Conservation (phyloP, 495 filamentous ascomycete genomes). For the Aspergillus biplanus region DNA sequence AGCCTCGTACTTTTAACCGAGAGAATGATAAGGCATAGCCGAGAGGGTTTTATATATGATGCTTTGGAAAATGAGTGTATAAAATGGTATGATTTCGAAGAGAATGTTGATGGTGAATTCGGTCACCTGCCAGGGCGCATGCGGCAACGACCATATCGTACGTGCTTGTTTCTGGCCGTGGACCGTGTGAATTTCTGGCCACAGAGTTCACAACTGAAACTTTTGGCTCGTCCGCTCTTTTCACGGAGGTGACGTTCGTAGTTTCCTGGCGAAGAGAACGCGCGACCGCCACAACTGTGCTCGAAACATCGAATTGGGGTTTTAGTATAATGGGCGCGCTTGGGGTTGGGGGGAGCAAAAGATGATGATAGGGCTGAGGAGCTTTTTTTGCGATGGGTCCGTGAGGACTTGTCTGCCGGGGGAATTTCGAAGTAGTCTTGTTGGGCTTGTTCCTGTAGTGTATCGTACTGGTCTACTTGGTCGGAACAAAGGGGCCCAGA, state of each 20-base stretch:
- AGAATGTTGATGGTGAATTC: background rate
- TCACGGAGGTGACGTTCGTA: slow-evolving; percentile 22
- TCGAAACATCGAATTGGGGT: slow-evolving; percentile 17
- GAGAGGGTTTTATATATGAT: background rate
- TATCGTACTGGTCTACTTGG: background rate
- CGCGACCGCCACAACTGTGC: slow-evolving; percentile 21
- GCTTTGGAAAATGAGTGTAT: background rate
- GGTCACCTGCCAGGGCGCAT: background rate
- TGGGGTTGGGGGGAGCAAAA: background rate
- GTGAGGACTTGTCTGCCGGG: slow-evolving; percentile 6
- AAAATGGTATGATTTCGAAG: background rate
- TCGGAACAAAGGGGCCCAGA: background rate
- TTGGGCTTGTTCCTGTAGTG: background rate
- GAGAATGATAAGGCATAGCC: background rate
- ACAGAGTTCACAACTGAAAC: slow-evolving; percentile 17
- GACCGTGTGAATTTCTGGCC: slow-evolving; percentile 20
- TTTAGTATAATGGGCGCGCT: slow-evolving; percentile 5
- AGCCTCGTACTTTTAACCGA: background rate
- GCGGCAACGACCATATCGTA: slow-evolving; percentile 16
- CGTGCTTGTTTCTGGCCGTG: slow-evolving; percentile 19
- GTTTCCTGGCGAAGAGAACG: slow-evolving; percentile 20
- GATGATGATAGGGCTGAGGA: background rate
- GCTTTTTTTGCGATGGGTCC: background rate
- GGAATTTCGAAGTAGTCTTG: background rate
- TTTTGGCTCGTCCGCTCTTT: slow-evolving; percentile 20